Conservation (phyloP, 352 stramenopile species). For the Blastocystis hominis region DNA sequence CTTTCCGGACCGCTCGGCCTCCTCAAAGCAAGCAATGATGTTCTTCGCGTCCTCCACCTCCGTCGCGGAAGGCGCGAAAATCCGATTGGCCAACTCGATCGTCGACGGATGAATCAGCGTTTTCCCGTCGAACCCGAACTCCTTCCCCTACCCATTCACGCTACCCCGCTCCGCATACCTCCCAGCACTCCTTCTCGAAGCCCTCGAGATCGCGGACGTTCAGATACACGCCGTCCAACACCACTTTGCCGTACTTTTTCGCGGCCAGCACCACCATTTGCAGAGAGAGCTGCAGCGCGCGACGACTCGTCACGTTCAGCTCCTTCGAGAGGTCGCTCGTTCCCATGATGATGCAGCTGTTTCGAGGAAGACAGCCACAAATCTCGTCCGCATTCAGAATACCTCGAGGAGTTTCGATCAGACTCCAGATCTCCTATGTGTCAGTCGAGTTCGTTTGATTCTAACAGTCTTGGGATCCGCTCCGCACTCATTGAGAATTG, state of each 20-base stretch:
- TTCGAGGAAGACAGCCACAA: conserved; percentile 50
- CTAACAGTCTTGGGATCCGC: conserved; percentile 55
- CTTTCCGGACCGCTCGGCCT: conserved; percentile 48
- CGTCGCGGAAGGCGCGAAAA: conserved; percentile 60
- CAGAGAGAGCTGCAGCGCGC: conserved; percentile 58
- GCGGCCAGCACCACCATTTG: conserved; percentile 60
- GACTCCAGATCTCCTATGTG: conserved; percentile 62
- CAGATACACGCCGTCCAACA: conserved; percentile 62
- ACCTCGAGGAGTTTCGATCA: conserved; percentile 64
- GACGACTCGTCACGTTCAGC: conserved; percentile 56
- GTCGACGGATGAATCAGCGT: conserved; percentile 66
- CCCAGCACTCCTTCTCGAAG: conserved; percentile 61
- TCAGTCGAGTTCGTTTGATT: neutral
- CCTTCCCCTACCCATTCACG: conserved; percentile 58
- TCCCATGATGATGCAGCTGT: conserved; percentile 62
- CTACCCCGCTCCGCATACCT: conserved; percentile 6
- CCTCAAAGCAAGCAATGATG: conserved; percentile 61
- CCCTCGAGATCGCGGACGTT: conserved; percentile 60
- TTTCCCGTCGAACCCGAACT: conserved; percentile 66
- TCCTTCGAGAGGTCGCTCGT: conserved; percentile 64
- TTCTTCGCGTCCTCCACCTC: conserved; percentile 62
- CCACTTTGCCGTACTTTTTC: conserved; percentile 57
- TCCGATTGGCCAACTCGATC: conserved; percentile 60
- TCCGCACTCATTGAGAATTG: conserved; percentile 58
- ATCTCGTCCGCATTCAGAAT: conserved; percentile 63